Percentiles rank a stretch among this genome's conserved stretches.
These are phyloP conservation scores for Candida ponderosae DNA, from an alignment of 805 yeast genomes.

Conservation along the genomic window DNA sequence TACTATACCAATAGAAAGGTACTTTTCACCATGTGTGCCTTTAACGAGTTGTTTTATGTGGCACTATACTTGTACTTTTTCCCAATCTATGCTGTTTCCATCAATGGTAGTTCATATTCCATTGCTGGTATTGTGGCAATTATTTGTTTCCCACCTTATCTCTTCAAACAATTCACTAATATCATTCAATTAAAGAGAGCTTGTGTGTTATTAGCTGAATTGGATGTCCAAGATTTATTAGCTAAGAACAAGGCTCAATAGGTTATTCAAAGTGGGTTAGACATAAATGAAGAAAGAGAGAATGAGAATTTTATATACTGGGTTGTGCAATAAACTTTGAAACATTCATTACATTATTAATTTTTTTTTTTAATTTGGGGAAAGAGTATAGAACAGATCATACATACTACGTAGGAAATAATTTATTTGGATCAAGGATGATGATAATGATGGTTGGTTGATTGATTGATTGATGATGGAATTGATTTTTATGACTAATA, in stretches of 20 bases:
- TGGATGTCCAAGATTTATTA: constrained; percentile 42
- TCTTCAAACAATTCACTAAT: constrained; percentile 85
- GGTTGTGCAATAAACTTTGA: background rate
- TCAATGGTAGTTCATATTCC: constrained; percentile 34
- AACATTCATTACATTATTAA: background rate
- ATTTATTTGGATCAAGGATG: too few species aligned
- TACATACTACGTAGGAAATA: too few species aligned
- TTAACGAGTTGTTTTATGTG: constrained; percentile 88
- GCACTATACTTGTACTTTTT: constrained; percentile 78
- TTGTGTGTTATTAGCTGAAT: constrained; percentile 66
- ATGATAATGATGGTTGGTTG: too few species aligned
- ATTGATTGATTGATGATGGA: too few species aligned
- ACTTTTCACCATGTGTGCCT: constrained; percentile 82
- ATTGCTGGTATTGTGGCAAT: constrained; percentile 52
- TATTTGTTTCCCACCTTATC: constrained; percentile 76
- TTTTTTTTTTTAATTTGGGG: background rate
- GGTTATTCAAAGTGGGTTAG: background rate
- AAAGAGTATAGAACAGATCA: background rate
- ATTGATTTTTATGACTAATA: too few species aligned
- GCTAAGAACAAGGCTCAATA: constrained; percentile 15
- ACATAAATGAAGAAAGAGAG: background rate
- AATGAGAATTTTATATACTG: too few species aligned
- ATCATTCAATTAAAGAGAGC: constrained; percentile 86
- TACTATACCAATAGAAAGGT: constrained; percentile 85
- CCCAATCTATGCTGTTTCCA: constrained; percentile 20